phyloP scores from a whole-genome alignment of 768 basidiomycete species.

The Tulasnella sp. region DNA sequence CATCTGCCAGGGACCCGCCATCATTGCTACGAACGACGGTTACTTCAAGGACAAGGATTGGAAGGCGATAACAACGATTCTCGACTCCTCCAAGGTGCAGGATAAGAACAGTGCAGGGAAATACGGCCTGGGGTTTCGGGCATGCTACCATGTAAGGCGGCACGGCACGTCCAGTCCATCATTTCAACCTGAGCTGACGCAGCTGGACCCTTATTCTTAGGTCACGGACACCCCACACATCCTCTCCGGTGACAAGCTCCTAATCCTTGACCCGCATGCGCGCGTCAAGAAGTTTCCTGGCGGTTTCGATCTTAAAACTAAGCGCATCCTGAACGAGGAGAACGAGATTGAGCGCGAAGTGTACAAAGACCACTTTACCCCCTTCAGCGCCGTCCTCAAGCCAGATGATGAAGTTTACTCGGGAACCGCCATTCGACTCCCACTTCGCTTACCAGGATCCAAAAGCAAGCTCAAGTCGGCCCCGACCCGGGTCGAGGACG shows the following conservation, averaged over 20 bases:
- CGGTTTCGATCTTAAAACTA: neutral
- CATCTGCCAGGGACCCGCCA: slow-evolving; percentile 9
- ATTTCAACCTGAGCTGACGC: neutral
- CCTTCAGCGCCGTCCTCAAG: neutral
- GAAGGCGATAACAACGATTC: neutral
- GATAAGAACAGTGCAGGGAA: slow-evolving; percentile 1
- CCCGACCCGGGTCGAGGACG: slow-evolving; percentile 40
- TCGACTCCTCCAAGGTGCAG: neutral
- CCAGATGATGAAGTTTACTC: slow-evolving; percentile 20
- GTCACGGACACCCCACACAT: slow-evolving; percentile 13
- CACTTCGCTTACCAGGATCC: slow-evolving; percentile 33
- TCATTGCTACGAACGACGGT: slow-evolving; percentile 4
- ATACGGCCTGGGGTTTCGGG: neutral
- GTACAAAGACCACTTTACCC: neutral
- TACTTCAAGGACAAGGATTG: neutral
- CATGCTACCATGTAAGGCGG: neutral
- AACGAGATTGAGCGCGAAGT: neutral
- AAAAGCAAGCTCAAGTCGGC: slow-evolving; percentile 35
- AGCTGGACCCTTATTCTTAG: neutral
- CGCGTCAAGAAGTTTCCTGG: neutral
- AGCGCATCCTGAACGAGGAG: neutral
- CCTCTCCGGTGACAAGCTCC: neutral
- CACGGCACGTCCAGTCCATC: too few relatives aligned
- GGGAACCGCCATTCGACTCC: slow-evolving; percentile 45
- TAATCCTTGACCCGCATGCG: neutral